Evolutionary conservation across 805 yeast species (phyloP), one percentile per base, ranked within the genome.

Genomic region (Starmerella cellae): DNA sequence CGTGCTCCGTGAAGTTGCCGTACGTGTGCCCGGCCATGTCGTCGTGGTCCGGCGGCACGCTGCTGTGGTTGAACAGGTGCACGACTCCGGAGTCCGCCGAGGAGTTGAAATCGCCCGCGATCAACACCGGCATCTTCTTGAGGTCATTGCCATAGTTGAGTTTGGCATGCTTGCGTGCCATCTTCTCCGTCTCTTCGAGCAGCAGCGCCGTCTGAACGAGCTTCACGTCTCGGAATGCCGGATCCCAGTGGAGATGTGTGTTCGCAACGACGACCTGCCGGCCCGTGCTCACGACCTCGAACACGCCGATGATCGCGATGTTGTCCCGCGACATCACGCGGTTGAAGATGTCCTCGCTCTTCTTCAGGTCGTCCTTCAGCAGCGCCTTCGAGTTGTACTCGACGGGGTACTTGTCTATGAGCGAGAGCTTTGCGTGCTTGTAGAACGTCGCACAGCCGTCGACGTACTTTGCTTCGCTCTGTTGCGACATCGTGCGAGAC

Each of bases 241-340:
- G 98, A 66, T 91, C 96, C 97, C 98, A 91, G 61, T 88, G 96
- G 60, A 91, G 73, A 69, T 91, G 99, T 0, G 97, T 88, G 55
- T 85, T 88, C 3, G 82, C 85, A 29, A 84, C 68, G 51, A 82
- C 69, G 30, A 88, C 63, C 48, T 72, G 71, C 58, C 79, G 81
- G 16, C 87, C 84, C 5, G 87, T 74, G 42, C 70, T 71, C 27
- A 68, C 60, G 55, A 82, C 91, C 57, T 82, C 84, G 51, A 91
- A 71, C 43, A 77, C 73, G 14, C 81, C 66, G 38, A 84, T 73
- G 39, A 82, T 66, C 6, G 95, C 97, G 55, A 91, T 76, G 55
- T 91, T 84, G 63, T 91, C 99, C 61, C 87, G 85, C 60, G 84
- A 82, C 82, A 87, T 84, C 53, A 93, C 88, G 59, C 99, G 78